These are phyloP conservation scores for Cryptosporidium viatorum DNA, from an alignment of 169 alveolate species.

Conservation along the genomic window DNA sequence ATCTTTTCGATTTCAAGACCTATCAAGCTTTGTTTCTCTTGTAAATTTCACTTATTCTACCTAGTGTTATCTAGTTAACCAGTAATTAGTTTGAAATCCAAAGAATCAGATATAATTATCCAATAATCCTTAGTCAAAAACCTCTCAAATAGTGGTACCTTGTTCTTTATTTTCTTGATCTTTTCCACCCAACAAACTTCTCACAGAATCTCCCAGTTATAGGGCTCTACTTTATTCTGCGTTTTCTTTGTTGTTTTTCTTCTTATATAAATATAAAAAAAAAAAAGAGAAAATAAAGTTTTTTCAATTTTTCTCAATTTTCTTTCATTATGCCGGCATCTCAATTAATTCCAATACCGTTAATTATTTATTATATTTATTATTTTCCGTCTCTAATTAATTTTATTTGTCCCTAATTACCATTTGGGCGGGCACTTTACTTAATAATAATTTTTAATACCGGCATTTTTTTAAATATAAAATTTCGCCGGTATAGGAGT, in stretches of 20 bases:
- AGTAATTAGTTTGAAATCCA: not conserved
- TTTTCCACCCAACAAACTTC: not conserved
- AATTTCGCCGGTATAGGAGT: not conserved
- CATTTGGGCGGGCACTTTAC: not conserved
- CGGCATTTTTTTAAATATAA: not conserved
- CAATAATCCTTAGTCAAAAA: not conserved
- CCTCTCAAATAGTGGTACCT: not conserved
- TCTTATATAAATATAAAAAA: not conserved
- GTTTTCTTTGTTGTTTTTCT: not conserved
- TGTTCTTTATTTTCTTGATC: constrained; percentile 2
- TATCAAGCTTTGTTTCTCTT: not conserved
- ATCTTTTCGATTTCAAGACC: not conserved
- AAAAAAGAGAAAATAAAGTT: constrained; percentile 9
- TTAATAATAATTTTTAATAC: not conserved
- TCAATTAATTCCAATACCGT: not conserved
- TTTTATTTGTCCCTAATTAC: constrained; percentile 4
- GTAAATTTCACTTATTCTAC: not conserved
- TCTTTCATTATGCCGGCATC: not conserved
- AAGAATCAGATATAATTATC: not conserved
- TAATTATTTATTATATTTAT: not conserved
- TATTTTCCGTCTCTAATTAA: constrained; percentile 6
- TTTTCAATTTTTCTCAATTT: constrained; percentile 1
- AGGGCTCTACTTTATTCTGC: not conserved
- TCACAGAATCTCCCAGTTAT: not conserved
- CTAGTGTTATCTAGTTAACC: not conserved